Evolutionary conservation across 2,329 filamentous ascomycete genomes (phyloP).

Genomic region (Ophiocordyceps unilateralis): DNA sequence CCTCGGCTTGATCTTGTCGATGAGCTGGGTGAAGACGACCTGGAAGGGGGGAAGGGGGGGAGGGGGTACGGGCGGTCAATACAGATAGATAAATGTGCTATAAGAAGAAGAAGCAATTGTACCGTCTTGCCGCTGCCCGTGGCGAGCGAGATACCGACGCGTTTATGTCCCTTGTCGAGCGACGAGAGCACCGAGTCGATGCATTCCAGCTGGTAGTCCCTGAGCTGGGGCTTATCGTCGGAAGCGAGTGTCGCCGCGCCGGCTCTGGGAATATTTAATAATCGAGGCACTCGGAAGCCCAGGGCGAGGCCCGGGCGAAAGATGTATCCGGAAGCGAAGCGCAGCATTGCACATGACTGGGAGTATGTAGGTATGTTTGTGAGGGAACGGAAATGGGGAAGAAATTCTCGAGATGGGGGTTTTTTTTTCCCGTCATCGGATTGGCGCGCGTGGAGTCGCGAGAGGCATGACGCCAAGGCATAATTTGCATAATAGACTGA

Average conservation of each 20-base stretch:
- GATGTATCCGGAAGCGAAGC: slow-evolving; percentile 11
- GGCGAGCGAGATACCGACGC: slow-evolving; percentile 69
- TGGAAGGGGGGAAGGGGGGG: too few relatives aligned
- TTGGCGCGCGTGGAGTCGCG: too few relatives aligned
- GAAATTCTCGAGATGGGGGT: background rate
- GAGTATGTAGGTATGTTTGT: slow-evolving; percentile 1
- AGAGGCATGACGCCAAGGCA: too few relatives aligned
- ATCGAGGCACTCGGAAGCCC: slow-evolving; percentile 1
- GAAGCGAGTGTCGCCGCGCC: slow-evolving; percentile 8
- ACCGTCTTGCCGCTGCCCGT: slow-evolving; percentile 87
- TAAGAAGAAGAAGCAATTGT: too few relatives aligned
- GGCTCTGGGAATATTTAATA: slow-evolving; percentile 5
- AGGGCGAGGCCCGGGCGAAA: slow-evolving; percentile 6
- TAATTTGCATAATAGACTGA: too few relatives aligned
- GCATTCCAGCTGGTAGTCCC: slow-evolving; percentile 81
- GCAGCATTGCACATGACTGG: slow-evolving; percentile 20
- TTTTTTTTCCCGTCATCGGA: too few relatives aligned
- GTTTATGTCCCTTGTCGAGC: slow-evolving; percentile 53
- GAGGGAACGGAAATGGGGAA: background rate
- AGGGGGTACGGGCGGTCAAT: too few relatives aligned
- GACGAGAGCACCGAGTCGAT: slow-evolving; percentile 64
- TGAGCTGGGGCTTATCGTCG: slow-evolving; percentile 36
- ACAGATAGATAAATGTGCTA: too few relatives aligned
- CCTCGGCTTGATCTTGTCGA: slow-evolving; percentile 49
- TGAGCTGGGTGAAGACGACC: slow-evolving; percentile 95